phyloP scores from a whole-genome alignment of 1,284 basidiomycete species.

The Hymenochaete sp. region DNA sequence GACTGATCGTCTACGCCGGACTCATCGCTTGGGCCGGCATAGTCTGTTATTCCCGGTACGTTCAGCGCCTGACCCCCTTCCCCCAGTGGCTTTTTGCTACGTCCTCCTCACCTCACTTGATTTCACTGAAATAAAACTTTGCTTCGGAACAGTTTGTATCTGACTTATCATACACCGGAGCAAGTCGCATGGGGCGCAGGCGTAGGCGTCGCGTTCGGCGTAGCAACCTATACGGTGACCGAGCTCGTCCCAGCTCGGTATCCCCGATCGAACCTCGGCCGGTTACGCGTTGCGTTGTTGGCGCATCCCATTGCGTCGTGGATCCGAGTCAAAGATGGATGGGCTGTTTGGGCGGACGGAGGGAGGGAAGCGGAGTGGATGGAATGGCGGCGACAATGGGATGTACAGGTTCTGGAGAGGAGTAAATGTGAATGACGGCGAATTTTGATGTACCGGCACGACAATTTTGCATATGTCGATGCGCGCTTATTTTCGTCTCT shows the following conservation, averaged over 20 bases:
- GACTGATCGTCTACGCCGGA: conserved; percentile 37
- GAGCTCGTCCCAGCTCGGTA: conserved; percentile 50
- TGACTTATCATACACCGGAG: conserved; percentile 62
- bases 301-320: conserved; percentile 53
- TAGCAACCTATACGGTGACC: conserved; percentile 46
- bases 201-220: conserved; percentile 57
- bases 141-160: conserved; percentile 46
- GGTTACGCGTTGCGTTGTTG: conserved; percentile 41
- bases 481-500: too few species aligned
- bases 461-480: too few species aligned
- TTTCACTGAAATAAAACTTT: background rate
- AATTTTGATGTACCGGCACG: too few species aligned
- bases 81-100: background rate
- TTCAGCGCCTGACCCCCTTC: background rate
- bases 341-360: conserved; percentile 68
- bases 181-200: conserved; percentile 70
- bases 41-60: conserved; percentile 76
- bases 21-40: conserved; percentile 47
- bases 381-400: conserved; percentile 47
- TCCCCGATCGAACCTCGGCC: conserved; percentile 47
- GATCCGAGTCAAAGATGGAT: conserved; percentile 70
- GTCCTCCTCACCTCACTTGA: background rate
- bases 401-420: too few species aligned
- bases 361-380: conserved; percentile 60
- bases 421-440: too few species aligned